These are phyloP conservation scores for Penicillium corylophilum DNA, from an alignment of 2,329 filamentous ascomycete species.

Conservation along the genomic window DNA sequence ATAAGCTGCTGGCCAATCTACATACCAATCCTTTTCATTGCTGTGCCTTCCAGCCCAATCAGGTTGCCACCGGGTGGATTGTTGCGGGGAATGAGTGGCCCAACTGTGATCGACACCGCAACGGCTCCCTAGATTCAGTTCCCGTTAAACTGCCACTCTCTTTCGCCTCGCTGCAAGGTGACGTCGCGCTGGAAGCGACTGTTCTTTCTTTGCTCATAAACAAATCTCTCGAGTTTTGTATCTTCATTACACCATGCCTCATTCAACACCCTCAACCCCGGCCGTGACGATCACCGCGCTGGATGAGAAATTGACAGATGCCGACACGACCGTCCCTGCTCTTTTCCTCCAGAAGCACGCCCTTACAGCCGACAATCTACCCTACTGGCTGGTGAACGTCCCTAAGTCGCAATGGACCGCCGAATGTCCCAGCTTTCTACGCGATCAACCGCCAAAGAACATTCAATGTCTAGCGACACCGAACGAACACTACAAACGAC, in stretches of 20 bases:
- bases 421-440: conserved; percentile 71
- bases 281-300: conserved; percentile 25
- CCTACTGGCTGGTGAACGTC: conserved; percentile 85
- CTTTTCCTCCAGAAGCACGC: conserved; percentile 10
- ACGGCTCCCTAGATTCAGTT: not conserved
- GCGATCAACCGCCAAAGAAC: conserved; percentile 65
- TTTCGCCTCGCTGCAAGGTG: conserved; percentile 3
- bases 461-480: conserved; percentile 66
- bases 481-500: conserved; percentile 62
- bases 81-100: conserved; percentile 4
- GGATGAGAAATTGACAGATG: conserved; percentile 22
- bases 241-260: conserved; percentile 5
- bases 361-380: conserved; percentile 35
- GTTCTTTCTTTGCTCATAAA: not conserved
- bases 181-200: conserved; percentile 5
- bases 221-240: not conserved
- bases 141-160: not conserved
- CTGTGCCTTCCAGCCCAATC: not conserved
- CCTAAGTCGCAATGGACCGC: conserved; percentile 59
- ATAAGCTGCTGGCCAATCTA: not conserved
- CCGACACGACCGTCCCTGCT: conserved; percentile 13
- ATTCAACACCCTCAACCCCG: conserved; percentile 16
- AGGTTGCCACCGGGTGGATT: conserved; percentile 14
- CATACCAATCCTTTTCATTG: not conserved
- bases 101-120: conserved; percentile 14